phyloP scores from a whole-genome alignment of 1,139 yeast genomes.

The Diutina pseudorugosa region DNA sequence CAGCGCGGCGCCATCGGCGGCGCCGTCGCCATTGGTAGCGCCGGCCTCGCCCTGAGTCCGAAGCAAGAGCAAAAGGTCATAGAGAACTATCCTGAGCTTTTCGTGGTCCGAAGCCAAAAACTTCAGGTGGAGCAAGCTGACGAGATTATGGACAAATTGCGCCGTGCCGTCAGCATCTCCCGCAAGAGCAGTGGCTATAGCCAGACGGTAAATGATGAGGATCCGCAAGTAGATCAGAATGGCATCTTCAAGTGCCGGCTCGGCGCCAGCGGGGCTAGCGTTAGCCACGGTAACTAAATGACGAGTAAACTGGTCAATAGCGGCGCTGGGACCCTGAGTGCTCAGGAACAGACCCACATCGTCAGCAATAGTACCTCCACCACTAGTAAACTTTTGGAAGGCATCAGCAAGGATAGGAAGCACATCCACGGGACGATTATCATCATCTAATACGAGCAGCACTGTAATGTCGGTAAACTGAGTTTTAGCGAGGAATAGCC shows the following conservation, averaged over 20 bases:
- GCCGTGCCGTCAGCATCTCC: conserved; percentile 22
- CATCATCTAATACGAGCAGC: background rate
- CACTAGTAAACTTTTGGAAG: background rate
- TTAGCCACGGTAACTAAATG: background rate
- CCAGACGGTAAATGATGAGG: conserved; percentile 44
- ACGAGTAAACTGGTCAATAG: background rate
- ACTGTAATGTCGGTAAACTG: background rate
- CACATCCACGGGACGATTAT: background rate
- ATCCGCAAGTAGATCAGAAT: conserved; percentile 41
- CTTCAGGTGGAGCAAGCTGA: conserved; percentile 30
- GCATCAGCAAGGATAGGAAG: background rate
- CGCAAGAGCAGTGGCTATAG: conserved; percentile 21
- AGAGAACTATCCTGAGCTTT: conserved; percentile 44
- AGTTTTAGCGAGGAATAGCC: background rate
- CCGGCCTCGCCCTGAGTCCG: conserved; percentile 23
- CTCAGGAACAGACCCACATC: background rate
- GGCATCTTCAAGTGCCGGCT: conserved; percentile 10
- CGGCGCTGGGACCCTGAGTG: background rate
- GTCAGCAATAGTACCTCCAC: background rate
- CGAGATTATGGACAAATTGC: conserved; percentile 31
- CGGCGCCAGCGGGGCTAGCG: background rate
- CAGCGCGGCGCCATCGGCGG: background rate
- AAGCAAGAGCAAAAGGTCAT: conserved; percentile 49
- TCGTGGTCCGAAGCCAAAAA: conserved; percentile 28
- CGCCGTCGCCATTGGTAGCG: background rate